A percentile compares a stretch with the other conserved stretches of the same genome.
Evolutionary conservation across 169 alveolate genomes (phyloP).

Genomic region (Plasmodium vivax): DNA sequence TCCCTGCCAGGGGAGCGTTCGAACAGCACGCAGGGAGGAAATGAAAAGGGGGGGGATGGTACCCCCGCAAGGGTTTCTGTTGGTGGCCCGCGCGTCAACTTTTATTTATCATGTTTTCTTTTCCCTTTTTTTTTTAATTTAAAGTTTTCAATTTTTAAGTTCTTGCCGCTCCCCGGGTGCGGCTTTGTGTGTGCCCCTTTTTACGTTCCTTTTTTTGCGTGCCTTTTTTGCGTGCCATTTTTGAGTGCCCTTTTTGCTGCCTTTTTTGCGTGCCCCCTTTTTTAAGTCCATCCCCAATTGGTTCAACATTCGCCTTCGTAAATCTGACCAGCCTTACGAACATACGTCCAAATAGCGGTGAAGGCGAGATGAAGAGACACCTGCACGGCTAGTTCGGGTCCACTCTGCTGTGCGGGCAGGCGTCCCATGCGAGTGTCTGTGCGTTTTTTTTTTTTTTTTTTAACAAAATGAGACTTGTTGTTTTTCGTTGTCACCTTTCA

Average conservation of each 20-base stretch:
- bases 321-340: background rate
- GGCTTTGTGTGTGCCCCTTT: background rate
- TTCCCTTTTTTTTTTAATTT: background rate
- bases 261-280: background rate
- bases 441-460: background rate
- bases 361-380: background rate
- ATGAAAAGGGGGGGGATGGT: background rate
- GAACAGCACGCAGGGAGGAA: background rate
- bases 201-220: background rate
- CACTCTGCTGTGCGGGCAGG: background rate
- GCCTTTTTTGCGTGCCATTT: too few species aligned
- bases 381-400: background rate
- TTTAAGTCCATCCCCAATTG: background rate
- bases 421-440: background rate
- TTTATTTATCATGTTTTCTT: background rate
- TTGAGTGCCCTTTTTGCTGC: background rate
- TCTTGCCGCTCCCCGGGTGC: background rate
- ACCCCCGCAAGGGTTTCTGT: background rate
- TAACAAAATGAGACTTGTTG: background rate
- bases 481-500: background rate
- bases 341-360: background rate
- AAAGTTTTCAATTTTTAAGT: background rate
- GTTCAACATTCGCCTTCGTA: background rate
- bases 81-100: background rate
- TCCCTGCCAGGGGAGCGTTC: background rate